A percentile compares a stretch with the other conserved stretches of the same genome.
These are phyloP conservation scores for Rutstroemia sp. DNA, from an alignment of 2,329 filamentous ascomycete genomes.

Conservation along the genomic window DNA sequence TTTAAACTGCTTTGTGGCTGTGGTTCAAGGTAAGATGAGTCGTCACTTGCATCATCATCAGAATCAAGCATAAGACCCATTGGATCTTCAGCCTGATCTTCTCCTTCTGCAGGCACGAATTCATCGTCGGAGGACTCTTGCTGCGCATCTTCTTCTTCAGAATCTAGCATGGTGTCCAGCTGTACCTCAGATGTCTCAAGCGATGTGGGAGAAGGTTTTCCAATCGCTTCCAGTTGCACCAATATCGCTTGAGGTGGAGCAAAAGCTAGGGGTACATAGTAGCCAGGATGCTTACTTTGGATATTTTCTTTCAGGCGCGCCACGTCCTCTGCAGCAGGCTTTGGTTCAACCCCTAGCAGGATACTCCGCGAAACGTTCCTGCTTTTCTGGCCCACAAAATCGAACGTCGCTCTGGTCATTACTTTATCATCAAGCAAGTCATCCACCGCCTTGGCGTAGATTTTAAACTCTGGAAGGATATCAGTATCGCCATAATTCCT, in stretches of 20 bases:
- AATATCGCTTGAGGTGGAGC: constrained; percentile 18
- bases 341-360: background rate
- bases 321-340: constrained; percentile 4
- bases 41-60: background rate
- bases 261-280: constrained; percentile 24
- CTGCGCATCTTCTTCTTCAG: background rate
- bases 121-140: constrained; percentile 6
- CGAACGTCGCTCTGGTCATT: constrained; percentile 9
- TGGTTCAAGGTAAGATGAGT: background rate
- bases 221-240: constrained; percentile 12
- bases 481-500: constrained; percentile 15
- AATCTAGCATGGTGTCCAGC: background rate
- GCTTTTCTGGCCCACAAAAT: constrained; percentile 1
- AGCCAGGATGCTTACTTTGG: constrained; percentile 16
- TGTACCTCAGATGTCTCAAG: background rate
- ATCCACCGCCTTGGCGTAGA: constrained; percentile 20
- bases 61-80: constrained; percentile 2
- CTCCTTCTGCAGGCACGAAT: background rate
- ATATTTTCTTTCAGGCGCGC: constrained; percentile 18
- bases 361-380: constrained; percentile 5
- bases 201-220: background rate
- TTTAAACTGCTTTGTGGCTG: background rate
- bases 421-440: constrained; percentile 17
- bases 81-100: background rate
- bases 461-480: constrained; percentile 21